Evolutionary conservation across 306 rosid species (phyloP).

Genomic region (Casuarina cunninghamiana): DNA sequence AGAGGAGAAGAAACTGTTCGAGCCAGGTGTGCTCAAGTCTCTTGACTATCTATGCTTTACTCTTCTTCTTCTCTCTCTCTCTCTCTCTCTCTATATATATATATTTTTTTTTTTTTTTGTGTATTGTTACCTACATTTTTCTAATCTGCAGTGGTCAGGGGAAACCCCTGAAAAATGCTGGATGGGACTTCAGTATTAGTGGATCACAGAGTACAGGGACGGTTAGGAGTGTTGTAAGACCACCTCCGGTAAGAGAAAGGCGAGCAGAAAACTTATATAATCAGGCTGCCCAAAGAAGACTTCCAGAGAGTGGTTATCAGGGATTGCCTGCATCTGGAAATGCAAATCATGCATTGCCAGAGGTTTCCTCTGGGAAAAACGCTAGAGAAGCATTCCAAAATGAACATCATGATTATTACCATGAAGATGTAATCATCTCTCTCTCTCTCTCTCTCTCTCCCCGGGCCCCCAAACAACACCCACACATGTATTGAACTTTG

Average conservation of each 20-base stretch:
- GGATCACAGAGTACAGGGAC: conserved; percentile 87
- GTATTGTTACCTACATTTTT: conserved; percentile 31
- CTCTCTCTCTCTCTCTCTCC: conserved; percentile 3
- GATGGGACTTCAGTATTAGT: conserved; percentile 96
- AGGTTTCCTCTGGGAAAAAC: conserved; percentile 45
- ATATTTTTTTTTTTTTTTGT: conserved; percentile 1
- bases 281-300: conserved; percentile 59
- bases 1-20: conserved; percentile 63
- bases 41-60: conserved; percentile 14
- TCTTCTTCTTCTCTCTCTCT: not conserved
- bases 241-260: conserved; percentile 88
- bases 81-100: too few species aligned
- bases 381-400: conserved; percentile 40
- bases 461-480: not conserved
- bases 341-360: conserved; percentile 42
- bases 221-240: conserved; percentile 66
- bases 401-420: conserved; percentile 39
- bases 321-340: conserved; percentile 49
- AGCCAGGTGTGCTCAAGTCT: conserved; percentile 58
- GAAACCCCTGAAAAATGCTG: conserved; percentile 68
- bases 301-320: conserved; percentile 53
- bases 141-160: conserved; percentile 75
- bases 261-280: conserved; percentile 52
- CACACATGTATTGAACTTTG: not conserved
- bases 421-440: conserved; percentile 68